A percentile compares a stretch with the other conserved stretches of the same genome.
Evolutionary conservation across 768 basidiomycete genomes (phyloP).

Genomic region (Kondoa malvinella): DNA sequence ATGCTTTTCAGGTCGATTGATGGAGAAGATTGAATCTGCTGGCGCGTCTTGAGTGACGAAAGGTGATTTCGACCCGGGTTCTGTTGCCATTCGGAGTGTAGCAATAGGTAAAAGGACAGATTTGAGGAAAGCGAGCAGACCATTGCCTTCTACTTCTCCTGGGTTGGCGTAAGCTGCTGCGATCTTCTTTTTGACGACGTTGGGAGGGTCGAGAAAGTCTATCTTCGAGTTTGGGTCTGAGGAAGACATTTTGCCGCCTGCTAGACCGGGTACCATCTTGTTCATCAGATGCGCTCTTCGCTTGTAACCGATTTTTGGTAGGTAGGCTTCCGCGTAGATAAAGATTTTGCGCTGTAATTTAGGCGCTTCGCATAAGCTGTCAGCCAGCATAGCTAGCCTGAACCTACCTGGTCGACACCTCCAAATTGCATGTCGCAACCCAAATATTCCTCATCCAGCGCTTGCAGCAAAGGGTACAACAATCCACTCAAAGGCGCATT

Average conservation of each 20-base stretch:
- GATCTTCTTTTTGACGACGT: constrained; percentile 70
- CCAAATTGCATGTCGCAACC: constrained; percentile 95
- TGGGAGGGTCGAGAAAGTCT: constrained; percentile 81
- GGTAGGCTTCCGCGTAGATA: constrained; percentile 89
- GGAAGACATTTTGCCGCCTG: constrained; percentile 78
- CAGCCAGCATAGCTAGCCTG: not conserved
- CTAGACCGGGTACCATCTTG: constrained; percentile 54
- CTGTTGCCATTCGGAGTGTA: constrained; percentile 25
- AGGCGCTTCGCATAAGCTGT: not conserved
- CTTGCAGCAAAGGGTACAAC: constrained; percentile 89
- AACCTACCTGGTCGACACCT: constrained; percentile 74
- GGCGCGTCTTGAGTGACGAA: constrained; percentile 39
- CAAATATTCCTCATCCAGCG: constrained; percentile 92
- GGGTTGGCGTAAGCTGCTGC: constrained; percentile 87
- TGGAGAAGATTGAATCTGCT: constrained; percentile 60
- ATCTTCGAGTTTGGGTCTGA: constrained; percentile 97
- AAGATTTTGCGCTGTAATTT: constrained; percentile 80
- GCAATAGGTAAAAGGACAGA: constrained; percentile 36
- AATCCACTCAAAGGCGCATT: constrained; percentile 57
- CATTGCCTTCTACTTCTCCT: constrained; percentile 73
- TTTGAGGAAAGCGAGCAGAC: constrained; percentile 35
- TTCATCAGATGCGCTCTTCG: constrained; percentile 99
- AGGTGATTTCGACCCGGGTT: not conserved
- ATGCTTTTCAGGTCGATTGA: constrained; percentile 59
- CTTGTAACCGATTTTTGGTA: constrained; percentile 75